A percentile compares a stretch with the other conserved stretches of the same genome.
Conservation (phyloP, 73 alveolate species). For the Paramecium biaurelia region DNA sequence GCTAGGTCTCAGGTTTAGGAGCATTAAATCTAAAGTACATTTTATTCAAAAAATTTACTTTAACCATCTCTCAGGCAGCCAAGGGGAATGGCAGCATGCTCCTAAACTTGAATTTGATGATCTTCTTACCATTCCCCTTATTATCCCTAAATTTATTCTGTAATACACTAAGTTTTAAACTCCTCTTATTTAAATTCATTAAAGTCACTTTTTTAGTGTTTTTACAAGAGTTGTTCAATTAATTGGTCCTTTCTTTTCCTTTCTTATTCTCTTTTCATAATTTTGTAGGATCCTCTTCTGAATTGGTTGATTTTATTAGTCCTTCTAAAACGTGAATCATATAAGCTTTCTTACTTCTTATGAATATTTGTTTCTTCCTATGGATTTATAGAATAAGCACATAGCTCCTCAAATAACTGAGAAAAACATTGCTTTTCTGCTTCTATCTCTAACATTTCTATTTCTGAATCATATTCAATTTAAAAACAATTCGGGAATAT, state of each 20-base stretch:
- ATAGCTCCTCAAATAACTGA: background rate
- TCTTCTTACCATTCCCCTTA: background rate
- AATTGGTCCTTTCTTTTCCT: background rate
- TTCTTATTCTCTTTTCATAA: background rate
- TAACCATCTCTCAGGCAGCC: background rate
- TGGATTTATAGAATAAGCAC: background rate
- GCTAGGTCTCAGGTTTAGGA: background rate
- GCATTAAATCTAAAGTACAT: background rate
- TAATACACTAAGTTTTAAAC: background rate
- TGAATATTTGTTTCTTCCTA: background rate
- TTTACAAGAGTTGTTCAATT: background rate
- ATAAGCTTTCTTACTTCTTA: background rate
- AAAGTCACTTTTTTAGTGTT: background rate
- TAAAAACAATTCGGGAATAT: background rate
- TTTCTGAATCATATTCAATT: background rate
- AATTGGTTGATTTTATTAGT: background rate
- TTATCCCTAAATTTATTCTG: background rate
- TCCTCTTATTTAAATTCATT: background rate
- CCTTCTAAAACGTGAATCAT: background rate
- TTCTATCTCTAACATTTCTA: background rate
- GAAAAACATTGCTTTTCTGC: background rate
- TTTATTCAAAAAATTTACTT: background rate
- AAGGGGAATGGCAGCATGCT: background rate
- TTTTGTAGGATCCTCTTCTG: background rate
- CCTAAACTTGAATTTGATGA: background rate